Conservation (phyloP, 352 stramenopile species). For the Phytophthora crassamura region DNA sequence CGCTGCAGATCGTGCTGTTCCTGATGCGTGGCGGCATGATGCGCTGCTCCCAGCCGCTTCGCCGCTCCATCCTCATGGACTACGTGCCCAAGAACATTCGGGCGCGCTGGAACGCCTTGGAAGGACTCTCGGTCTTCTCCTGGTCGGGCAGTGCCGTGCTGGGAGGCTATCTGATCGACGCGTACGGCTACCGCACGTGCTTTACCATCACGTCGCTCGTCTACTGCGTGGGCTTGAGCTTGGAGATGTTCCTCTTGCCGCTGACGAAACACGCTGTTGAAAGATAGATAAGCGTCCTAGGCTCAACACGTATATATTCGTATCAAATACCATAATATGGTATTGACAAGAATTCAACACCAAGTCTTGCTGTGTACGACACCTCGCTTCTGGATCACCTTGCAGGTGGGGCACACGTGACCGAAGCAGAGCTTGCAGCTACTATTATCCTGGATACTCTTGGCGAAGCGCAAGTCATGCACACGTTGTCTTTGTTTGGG, state of each 20-base stretch:
- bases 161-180: slow-evolving; percentile 80
- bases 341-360: no score
- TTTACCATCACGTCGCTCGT: slow-evolving; percentile 84
- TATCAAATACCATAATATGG: no score
- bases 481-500: slow-evolving; percentile 10
- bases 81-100: slow-evolving; percentile 77
- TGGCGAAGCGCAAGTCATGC: slow-evolving; percentile 9
- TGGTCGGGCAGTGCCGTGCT: slow-evolving; percentile 84
- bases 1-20: slow-evolving; percentile 72
- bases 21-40: slow-evolving; percentile 84
- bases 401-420: slow-evolving; percentile 9
- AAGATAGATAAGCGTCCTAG: slow-evolving; percentile 20
- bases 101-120: slow-evolving; percentile 78
- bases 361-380: no score
- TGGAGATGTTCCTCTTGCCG: slow-evolving; percentile 71
- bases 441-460: slow-evolving; percentile 11
- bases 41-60: slow-evolving; percentile 82
- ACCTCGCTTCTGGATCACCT: slow-evolving; percentile 7
- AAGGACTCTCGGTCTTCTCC: slow-evolving; percentile 79
- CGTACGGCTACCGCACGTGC: slow-evolving; percentile 77
- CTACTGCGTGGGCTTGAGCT: slow-evolving; percentile 57
- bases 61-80: slow-evolving; percentile 83
- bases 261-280: slow-evolving; percentile 68
- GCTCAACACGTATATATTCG: slow-evolving; percentile 9
- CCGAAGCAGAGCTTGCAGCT: slow-evolving; percentile 10